These are phyloP conservation scores for Seiridium unicorne DNA, from an alignment of 2,329 filamentous ascomycete species.

Conservation along the genomic window DNA sequence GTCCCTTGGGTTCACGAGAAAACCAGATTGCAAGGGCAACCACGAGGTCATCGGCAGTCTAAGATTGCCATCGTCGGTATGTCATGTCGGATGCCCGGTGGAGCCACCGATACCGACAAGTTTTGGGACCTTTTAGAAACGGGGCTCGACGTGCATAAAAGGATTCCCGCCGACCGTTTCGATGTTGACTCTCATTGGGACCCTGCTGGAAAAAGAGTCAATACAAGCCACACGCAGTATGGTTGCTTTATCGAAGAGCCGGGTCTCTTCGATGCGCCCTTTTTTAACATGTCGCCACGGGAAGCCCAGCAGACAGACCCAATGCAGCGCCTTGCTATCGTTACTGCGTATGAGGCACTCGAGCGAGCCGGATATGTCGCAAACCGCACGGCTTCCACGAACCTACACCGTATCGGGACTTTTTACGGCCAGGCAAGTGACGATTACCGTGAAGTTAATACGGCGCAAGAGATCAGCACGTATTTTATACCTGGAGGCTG, in stretches of 20 bases:
- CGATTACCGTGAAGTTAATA: constrained; percentile 76
- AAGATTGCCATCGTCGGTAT: constrained; percentile 67
- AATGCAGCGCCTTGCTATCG: constrained; percentile 63
- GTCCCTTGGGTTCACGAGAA: background rate
- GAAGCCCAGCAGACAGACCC: constrained; percentile 60
- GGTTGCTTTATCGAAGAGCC: constrained; percentile 10
- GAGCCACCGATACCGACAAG: constrained; percentile 54
- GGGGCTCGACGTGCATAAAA: constrained; percentile 59
- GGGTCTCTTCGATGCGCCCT: constrained; percentile 6
- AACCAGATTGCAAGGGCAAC: background rate
- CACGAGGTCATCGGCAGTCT: constrained; percentile 32
- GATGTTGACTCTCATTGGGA: constrained; percentile 31
- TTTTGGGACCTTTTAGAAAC: constrained; percentile 63
- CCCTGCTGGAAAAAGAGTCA: constrained; percentile 52
- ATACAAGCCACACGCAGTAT: constrained; percentile 13
- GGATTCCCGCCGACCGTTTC: constrained; percentile 18
- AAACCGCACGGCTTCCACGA: constrained; percentile 60
- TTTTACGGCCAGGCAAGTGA: constrained; percentile 76
- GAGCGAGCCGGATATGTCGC: constrained; percentile 68
- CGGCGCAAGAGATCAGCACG: constrained; percentile 66
- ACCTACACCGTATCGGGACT: constrained; percentile 55
- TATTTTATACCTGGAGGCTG: constrained; percentile 46
- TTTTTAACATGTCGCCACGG: constrained; percentile 11
- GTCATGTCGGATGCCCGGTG: constrained; percentile 61
- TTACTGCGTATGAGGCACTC: constrained; percentile 68